Evolutionary conservation across 768 basidiomycete genomes (phyloP), one percentile per base, ranked within the genome.

Genomic region (Naganishia vaughanmartiniae): DNA sequence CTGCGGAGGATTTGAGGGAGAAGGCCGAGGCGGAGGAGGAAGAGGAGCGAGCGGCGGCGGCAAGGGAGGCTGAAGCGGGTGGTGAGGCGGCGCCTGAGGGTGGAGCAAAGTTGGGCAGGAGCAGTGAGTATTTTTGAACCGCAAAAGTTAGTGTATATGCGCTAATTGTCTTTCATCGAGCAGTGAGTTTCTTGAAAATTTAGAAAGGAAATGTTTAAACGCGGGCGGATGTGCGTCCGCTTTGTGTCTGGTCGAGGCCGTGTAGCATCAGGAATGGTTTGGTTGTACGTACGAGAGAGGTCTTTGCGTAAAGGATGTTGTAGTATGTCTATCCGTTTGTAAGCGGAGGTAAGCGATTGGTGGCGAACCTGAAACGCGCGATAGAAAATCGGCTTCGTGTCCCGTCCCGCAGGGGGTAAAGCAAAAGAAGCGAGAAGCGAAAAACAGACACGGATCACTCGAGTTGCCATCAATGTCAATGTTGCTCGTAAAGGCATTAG

Each of bases 21-120:
- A 75, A 76, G 53, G 77, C 78, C 4, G 70, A 65, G 28, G 76
- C 74, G 28, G 77, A 81, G 63, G 74, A 80, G 67, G 75, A 69
- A 36, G 73, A 66, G 26, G 78, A 77, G 31, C 78, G 77, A 54
- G 56, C 42, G 7, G 42, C 42, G 42, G 42, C 42, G 7, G 42
- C 66, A 11, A 63, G 51, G 30, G 56, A 67, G 60, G 60, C 36
- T 26, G 66, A 66, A 51, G 73, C 42, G 3, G 57, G 34, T 36
- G 48, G 42, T 12, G 48, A 51, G 48, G 48, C 48, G 7, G 48
- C 6, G 30, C 53, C 36, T 6, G 31, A 36, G 45, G 48, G 36
- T 56, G 67, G 54, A 15, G 33, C 24, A 31, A 63, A 57, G 48
- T 26, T 65, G 34, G 58, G 48, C 42, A 71, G 65, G 68, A 55